Conservation (phyloP, 2,329 filamentous ascomycete species). For the Fusarium foetens region DNA sequence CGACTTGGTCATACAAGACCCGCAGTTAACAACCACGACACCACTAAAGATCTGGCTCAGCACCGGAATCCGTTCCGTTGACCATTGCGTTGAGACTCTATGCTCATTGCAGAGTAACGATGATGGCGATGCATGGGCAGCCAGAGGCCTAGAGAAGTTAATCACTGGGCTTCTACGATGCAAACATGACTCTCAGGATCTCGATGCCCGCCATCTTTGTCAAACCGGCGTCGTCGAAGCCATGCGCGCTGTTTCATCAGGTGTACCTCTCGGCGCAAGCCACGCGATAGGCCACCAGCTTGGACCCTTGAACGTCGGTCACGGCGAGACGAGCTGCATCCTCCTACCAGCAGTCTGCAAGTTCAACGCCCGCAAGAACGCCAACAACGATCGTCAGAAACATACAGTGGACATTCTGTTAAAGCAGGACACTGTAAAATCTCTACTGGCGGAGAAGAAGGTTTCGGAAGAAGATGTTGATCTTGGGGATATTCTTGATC, state of each 20-base stretch:
- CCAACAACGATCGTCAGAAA: not conserved
- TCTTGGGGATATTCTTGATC: conserved; percentile 1
- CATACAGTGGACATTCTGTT: not conserved
- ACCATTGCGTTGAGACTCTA: conserved; percentile 5
- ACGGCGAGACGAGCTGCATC: conserved; percentile 17
- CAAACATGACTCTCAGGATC: not conserved
- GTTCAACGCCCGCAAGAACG: not conserved
- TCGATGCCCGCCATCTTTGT: conserved; percentile 9
- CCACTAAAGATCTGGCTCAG: conserved; percentile 4
- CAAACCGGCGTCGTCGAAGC: not conserved
- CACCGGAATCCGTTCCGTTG: not conserved
- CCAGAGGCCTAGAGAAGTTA: not conserved
- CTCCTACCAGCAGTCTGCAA: conserved; percentile 16
- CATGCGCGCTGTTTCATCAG: conserved; percentile 14
- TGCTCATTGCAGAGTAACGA: conserved; percentile 13
- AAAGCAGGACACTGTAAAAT: not conserved
- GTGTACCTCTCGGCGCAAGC: conserved; percentile 10
- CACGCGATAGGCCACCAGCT: conserved; percentile 24
- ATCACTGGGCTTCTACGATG: not conserved
- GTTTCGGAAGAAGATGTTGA: not conserved
- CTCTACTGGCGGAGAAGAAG: not conserved
- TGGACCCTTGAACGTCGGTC: conserved; percentile 1
- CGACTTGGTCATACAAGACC: conserved; percentile 1
- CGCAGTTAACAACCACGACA: conserved; percentile 2
- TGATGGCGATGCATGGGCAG: not conserved